phyloP scores from a whole-genome alignment of 805 yeast genomes.

The Torulaspora franciscae region DNA sequence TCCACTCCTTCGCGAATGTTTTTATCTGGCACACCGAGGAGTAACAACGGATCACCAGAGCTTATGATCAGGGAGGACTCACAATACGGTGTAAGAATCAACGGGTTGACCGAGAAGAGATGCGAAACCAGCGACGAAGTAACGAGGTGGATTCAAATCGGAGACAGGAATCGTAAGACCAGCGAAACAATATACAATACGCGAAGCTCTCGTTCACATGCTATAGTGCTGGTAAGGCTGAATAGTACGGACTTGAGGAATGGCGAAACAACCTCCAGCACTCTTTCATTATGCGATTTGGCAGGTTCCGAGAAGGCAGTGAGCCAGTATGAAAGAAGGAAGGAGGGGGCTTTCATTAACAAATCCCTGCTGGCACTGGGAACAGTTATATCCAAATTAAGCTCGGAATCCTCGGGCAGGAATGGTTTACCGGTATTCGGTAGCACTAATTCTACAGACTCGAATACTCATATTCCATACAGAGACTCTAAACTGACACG shows the following conservation, averaged over 20 bases:
- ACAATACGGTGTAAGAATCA: conserved; percentile 62
- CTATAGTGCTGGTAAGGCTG: conserved; percentile 69
- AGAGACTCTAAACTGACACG: conserved; percentile 91
- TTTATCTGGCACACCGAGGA: conserved; percentile 6
- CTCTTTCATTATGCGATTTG: conserved; percentile 83
- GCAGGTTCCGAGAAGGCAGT: conserved; percentile 95
- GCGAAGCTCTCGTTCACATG: conserved; percentile 87
- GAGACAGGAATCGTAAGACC: conserved; percentile 72
- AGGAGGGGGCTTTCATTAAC: conserved; percentile 91
- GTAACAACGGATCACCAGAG: conserved; percentile 39
- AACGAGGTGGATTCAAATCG: conserved; percentile 52
- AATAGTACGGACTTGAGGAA: conserved; percentile 40
- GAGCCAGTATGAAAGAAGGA: conserved; percentile 61
- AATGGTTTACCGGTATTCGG: conserved; percentile 7
- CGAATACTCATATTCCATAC: conserved; percentile 69
- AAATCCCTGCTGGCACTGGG: conserved; percentile 86
- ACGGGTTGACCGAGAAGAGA: conserved; percentile 62
- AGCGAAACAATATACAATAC: conserved; percentile 87
- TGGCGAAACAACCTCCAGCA: conserved; percentile 44
- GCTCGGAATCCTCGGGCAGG: conserved; percentile 37
- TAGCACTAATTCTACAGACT: conserved; percentile 17
- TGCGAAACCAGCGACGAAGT: conserved; percentile 59
- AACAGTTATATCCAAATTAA: conserved; percentile 81
- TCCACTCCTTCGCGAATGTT: conserved; percentile 15
- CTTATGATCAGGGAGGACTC: conserved; percentile 76